Base-by-base conservation (phyloP, 2,329 filamentous ascomycete genomes). In the Rhinocladiella mackenziei region DNA sequence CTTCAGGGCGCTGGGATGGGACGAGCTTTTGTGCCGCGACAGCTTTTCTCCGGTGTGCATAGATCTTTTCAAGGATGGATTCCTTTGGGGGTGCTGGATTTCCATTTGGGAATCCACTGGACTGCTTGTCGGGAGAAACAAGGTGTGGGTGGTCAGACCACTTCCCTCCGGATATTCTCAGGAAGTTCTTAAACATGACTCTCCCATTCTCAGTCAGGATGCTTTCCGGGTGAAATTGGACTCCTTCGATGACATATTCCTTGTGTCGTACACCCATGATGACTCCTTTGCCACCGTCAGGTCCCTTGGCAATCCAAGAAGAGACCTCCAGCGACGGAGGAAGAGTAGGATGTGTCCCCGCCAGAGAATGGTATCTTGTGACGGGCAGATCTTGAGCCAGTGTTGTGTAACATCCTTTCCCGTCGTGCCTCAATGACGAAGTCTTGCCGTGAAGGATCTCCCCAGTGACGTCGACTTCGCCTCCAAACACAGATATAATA, bases 381-480 rank as follows among this genome's bases (percentile, higher is more conserved):
- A 98, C 89, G 0, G 86, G 86, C 14, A 98, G 75, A 23, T 81
- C 79, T 60, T 94, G 84, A 3, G 82, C 71, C 44, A 98, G 73
- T n/a, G 81, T 81, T 31, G 80, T 77, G 62, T 96, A 98, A 5
- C 95, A 84, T n/a, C 92, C 94, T 65, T 89, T 94, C 39, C 76
- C 77, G 63, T 98, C 92, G 66, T 98, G 92, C 29, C 80, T 79
- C 60, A 98, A 73, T 38, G 85, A 83, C 2, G 91, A 97, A 5
- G 92, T 98, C 72, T 98, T 98, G 58, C 92, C 92, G 61, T 98
- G 92, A 42, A 98, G 73, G 60, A 96, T 96, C 69, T 98, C 92
- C 18, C 92, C 92, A 7, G 92, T 94, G 47, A 88, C 91, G 62
- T 83, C 84, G 37, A 98, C 92, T 38, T 85, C 81, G 49, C 92